Conservation (phyloP, 805 yeast genomes). For the Ogataea haglerorum region DNA sequence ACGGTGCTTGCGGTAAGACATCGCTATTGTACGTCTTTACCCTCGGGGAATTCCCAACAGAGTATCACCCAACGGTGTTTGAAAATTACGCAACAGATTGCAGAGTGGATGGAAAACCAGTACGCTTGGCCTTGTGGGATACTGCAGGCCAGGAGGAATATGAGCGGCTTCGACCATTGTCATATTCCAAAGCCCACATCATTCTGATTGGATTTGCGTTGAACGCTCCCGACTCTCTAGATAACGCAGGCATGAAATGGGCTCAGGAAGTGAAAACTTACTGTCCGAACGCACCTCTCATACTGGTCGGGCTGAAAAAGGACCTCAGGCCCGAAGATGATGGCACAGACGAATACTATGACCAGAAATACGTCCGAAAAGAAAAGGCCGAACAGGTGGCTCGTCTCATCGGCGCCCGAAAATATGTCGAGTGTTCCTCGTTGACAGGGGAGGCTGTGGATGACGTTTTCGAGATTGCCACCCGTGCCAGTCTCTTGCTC, state of each 20-base stretch:
- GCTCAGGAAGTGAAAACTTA: slow-evolving; percentile 74
- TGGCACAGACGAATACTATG: slow-evolving; percentile 32
- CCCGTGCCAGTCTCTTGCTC: slow-evolving; percentile 71
- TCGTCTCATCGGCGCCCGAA: slow-evolving; percentile 73
- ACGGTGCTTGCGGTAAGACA: slow-evolving; percentile 94
- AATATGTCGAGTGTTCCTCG: slow-evolving; percentile 84
- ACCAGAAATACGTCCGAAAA: slow-evolving; percentile 47
- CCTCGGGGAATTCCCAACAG: slow-evolving; percentile 88
- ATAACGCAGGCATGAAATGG: slow-evolving; percentile 84
- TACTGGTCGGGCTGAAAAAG: slow-evolving; percentile 80
- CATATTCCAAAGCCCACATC: slow-evolving; percentile 84
- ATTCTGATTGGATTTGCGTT: slow-evolving; percentile 83
- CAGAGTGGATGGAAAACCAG: slow-evolving; percentile 89
- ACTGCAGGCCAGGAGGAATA: slow-evolving; percentile 98
- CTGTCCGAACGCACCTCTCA: slow-evolving; percentile 76
- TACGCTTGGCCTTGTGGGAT: slow-evolving; percentile 87
- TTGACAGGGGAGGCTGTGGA: slow-evolving; percentile 94
- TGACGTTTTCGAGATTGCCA: slow-evolving; percentile 88
- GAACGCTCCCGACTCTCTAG: slow-evolving; percentile 79
- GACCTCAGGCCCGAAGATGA: slow-evolving; percentile 56
- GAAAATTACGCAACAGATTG: slow-evolving; percentile 94
- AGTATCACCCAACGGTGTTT: slow-evolving; percentile 90
- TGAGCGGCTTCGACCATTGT: slow-evolving; percentile 82
- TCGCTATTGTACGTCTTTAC: slow-evolving; percentile 89
- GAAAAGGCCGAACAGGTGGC: slow-evolving; percentile 71